phyloP scores from a whole-genome alignment of 139 green algal genomes.

The Volvox reticuliferus region DNA sequence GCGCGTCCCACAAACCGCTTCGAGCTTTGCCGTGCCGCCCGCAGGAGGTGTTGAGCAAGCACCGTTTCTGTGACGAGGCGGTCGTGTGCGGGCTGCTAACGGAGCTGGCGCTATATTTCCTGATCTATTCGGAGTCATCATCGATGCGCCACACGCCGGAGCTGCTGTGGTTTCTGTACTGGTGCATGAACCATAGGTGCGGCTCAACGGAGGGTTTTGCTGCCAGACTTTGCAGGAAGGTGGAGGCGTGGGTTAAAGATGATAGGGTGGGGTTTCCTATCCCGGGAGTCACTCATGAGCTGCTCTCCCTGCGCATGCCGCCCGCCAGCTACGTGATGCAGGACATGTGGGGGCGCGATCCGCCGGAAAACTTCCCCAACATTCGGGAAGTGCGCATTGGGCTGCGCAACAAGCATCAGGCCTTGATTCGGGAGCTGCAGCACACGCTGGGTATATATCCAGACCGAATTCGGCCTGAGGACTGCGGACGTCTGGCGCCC shows the following conservation, averaged over 20 bases:
- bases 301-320: too few species aligned
- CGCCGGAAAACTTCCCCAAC: constrained; percentile 44
- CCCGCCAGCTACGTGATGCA: constrained; percentile 49
- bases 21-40: neutral
- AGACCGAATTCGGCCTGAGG: constrained; percentile 55
- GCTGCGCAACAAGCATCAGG: constrained; percentile 58
- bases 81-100: constrained; percentile 58
- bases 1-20: too few species aligned
- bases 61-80: constrained; percentile 38
- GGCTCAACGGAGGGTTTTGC: neutral
- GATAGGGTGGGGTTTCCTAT: too few species aligned
- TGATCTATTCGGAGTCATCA: constrained; percentile 75
- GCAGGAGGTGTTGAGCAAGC: constrained; percentile 42
- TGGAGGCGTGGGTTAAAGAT: neutral
- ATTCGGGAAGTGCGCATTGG: constrained; percentile 51
- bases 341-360: constrained; percentile 54
- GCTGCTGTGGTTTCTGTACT: constrained; percentile 87
- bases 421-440: constrained; percentile 52
- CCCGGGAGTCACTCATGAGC: too few species aligned
- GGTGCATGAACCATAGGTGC: constrained; percentile 57
- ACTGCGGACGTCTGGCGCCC: constrained; percentile 58
- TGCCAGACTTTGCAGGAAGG: neutral
- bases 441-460: constrained; percentile 54
- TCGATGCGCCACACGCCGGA: constrained; percentile 81
- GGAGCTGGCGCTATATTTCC: constrained; percentile 86